Conservation (phyloP, 2,329 filamentous ascomycete genomes). For the Microdochium trichocladiopsis region DNA sequence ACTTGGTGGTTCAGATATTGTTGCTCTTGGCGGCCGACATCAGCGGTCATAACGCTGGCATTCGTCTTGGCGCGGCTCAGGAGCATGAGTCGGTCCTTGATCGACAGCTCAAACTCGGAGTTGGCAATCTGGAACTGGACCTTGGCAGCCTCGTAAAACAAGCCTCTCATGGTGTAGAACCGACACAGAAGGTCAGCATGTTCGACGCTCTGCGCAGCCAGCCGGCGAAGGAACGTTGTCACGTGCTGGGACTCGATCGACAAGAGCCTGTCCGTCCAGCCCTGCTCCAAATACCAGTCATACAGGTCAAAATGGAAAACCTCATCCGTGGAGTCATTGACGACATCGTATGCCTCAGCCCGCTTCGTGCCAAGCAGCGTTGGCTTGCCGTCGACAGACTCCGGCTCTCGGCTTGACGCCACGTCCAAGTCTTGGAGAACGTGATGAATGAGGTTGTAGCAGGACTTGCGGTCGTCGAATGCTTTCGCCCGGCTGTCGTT, state of each 20-base stretch:
- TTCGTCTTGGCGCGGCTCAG: constrained; percentile 89
- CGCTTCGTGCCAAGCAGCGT: constrained; percentile 72
- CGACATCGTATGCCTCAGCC: constrained; percentile 82
- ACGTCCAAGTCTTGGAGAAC: constrained; percentile 72
- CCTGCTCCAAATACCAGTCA: constrained; percentile 88
- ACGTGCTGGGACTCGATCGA: constrained; percentile 81
- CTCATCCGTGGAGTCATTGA: constrained; percentile 82
- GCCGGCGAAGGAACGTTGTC: constrained; percentile 74
- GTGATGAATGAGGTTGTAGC: constrained; percentile 83
- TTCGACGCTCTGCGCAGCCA: constrained; percentile 62
- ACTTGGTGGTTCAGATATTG: constrained; percentile 82
- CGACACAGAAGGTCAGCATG: constrained; percentile 90
- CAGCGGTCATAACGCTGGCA: constrained; percentile 73
- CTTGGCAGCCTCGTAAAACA: constrained; percentile 79
- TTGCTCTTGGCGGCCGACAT: constrained; percentile 71
- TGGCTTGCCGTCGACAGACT: constrained; percentile 69
- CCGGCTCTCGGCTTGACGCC: constrained; percentile 60
- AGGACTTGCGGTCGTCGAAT: constrained; percentile 66
- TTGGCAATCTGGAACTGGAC: constrained; percentile 80
- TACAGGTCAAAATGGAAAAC: constrained; percentile 96
- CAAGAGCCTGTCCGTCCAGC: constrained; percentile 79
- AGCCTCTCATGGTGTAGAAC: constrained; percentile 79
- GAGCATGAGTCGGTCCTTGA: constrained; percentile 82
- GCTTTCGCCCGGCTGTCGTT: constrained; percentile 61
- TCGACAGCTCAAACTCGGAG: constrained; percentile 70